Evolutionary conservation across 108 stramenopile genomes (phyloP), one percentile per base, ranked within the genome.

Genomic region (Stephanodiscus minutulus): DNA sequence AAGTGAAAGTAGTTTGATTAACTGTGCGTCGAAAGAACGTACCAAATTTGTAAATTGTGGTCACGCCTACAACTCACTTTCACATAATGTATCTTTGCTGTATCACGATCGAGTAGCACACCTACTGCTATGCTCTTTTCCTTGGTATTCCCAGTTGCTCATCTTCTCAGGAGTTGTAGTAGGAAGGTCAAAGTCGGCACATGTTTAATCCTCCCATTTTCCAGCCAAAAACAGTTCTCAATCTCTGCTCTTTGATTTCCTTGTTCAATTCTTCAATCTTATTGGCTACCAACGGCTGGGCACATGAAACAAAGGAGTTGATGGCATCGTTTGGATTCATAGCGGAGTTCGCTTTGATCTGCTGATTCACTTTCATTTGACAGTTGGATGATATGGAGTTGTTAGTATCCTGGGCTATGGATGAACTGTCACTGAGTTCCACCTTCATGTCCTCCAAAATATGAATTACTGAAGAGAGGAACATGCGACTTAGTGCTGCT

Each of bases 181-280:
- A 10, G 81, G 74, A 5, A 83, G 68, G 24, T 71, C 62, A 24
- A 69, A 69, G 62, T 91, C 93, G 10, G 73, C 70, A 55, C 93
- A 94, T 6, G 89, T 94, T 46, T 94, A 90, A 43, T 94, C 88
- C 56, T 94, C 93, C 55, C 88, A 73, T 12, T 64, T 25, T 33
- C 10, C 66, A 9, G 85, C 85, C 18, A 91, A 77, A n/a, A 2
- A 66, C 71, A 11, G 55, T 61, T 5, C 93, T 67, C 21, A 86
- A 18, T 18, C 53, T 64, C 72, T 93, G 79, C 36, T 86, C 83
- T 37, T 81, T 75, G 36, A 88, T 82, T 75, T 89, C 86, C 59
- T 85, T 70, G 31, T 89, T 82, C 24, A 21, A 18, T 68, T 50
- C 43, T 53, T 81, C 74, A 5, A 83, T 68, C 50, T 81, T 28